phyloP scores from a whole-genome alignment of 345 rosid species.

The Hevea brasiliensis region DNA sequence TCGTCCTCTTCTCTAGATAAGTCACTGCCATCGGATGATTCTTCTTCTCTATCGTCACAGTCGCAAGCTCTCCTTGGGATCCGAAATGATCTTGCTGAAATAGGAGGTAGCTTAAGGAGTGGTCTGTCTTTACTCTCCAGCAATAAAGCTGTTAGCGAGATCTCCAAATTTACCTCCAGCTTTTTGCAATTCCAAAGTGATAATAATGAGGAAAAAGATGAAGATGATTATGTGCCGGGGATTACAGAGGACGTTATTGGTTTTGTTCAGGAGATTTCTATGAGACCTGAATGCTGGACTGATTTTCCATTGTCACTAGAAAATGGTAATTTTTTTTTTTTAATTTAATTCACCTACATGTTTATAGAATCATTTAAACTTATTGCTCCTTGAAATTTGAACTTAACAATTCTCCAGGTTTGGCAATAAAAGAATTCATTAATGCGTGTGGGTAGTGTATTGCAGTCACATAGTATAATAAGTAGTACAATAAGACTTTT shows the following conservation, averaged over 20 bases:
- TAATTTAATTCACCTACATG: background rate
- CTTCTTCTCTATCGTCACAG: constrained; percentile 10
- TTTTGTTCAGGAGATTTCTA: constrained; percentile 52
- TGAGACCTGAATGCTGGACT: constrained; percentile 59
- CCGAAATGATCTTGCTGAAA: constrained; percentile 68
- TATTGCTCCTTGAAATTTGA: background rate
- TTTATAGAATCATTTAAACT: background rate
- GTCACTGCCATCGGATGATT: constrained; percentile 22
- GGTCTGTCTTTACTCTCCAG: constrained; percentile 48
- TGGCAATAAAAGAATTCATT: too few species aligned
- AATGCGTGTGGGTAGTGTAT: too few species aligned
- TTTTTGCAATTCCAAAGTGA: constrained; percentile 41
- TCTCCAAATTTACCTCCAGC: constrained; percentile 57
- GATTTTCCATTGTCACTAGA: constrained; percentile 57
- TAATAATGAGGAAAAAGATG: constrained; percentile 13
- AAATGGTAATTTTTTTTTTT: constrained; percentile 37
- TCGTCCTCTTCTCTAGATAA: background rate
- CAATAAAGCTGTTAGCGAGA: constrained; percentile 38
- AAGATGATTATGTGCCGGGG: constrained; percentile 44
- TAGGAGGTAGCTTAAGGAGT: constrained; percentile 58
- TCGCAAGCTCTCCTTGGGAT: constrained; percentile 48
- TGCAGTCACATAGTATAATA: too few species aligned
- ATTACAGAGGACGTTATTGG: constrained; percentile 54
- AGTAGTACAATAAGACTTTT: too few species aligned
- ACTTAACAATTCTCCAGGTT: background rate